phyloP scores from a whole-genome alignment of 768 basidiomycete genomes.

The Serendipita sp. region DNA sequence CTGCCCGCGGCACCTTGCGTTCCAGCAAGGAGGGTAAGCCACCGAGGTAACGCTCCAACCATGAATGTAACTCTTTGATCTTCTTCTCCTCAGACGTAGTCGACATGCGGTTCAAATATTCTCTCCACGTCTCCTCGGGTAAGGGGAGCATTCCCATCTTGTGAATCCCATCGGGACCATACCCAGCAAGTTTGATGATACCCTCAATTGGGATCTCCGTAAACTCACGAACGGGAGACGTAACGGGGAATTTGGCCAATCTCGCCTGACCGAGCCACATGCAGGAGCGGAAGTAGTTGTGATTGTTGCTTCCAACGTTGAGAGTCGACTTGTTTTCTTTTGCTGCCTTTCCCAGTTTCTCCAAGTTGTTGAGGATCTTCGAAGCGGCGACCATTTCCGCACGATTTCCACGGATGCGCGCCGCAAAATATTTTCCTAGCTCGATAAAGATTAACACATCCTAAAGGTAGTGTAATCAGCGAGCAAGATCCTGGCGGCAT shows the following conservation, averaged over 20 bases:
- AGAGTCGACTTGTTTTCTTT: background rate
- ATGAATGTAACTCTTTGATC: background rate
- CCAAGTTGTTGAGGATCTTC: background rate
- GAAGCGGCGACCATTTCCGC: background rate
- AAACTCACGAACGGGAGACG: background rate
- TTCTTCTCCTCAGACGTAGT: background rate
- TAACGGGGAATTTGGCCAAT: background rate
- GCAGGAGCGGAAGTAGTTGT: background rate
- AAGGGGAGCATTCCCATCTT: background rate
- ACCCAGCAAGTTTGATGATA: background rate
- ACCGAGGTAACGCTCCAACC: background rate
- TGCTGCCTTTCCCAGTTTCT: background rate
- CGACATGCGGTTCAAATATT: constrained; percentile 10
- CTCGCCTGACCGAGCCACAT: constrained; percentile 1
- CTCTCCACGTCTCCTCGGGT: constrained; percentile 3
- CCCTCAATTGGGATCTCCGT: constrained; percentile 4
- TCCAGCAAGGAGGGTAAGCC: background rate
- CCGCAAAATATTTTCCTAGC: background rate
- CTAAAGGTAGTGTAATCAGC: background rate
- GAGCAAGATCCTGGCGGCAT: background rate
- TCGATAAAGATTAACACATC: background rate
- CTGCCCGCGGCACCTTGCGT: background rate
- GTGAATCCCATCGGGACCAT: background rate
- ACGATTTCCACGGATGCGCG: background rate
- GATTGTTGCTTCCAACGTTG: background rate